phyloP scores from a whole-genome alignment of 805 yeast species.

The Yarrowia keelungensis region DNA sequence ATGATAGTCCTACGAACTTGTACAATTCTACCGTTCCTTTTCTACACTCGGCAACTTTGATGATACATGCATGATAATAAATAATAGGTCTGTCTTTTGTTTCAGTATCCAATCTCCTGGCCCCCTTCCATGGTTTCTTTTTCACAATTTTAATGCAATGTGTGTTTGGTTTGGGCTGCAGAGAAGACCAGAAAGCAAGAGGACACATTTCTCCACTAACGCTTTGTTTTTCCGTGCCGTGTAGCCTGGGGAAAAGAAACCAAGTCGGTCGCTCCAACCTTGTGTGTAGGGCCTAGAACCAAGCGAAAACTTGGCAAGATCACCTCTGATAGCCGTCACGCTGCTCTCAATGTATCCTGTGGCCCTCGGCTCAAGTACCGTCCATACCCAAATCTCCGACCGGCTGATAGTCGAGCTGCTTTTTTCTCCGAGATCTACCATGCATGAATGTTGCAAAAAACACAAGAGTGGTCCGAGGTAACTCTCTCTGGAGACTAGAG shows the following conservation, averaged over 20 bases:
- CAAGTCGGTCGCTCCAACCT: too few relatives aligned
- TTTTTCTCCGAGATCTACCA: slow-evolving; percentile 21
- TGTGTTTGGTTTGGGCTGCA: slow-evolving; percentile 31
- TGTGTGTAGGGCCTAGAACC: too few relatives aligned
- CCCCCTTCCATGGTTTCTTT: slow-evolving; percentile 26
- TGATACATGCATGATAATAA: slow-evolving; percentile 31
- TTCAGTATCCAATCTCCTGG: slow-evolving; percentile 8
- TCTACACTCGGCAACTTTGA: not conserved
- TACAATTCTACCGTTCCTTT: too few relatives aligned
- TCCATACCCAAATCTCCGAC: slow-evolving; percentile 7
- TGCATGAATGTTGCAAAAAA: slow-evolving; percentile 8
- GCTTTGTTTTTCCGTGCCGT: not conserved
- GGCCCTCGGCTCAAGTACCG: not conserved
- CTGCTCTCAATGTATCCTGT: not conserved
- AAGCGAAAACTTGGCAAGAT: too few relatives aligned
- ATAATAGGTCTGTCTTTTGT: slow-evolving; percentile 16
- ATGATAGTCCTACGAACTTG: too few relatives aligned
- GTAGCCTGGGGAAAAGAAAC: too few relatives aligned
- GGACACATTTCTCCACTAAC: slow-evolving; percentile 11
- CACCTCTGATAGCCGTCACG: too few relatives aligned
- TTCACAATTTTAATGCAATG: slow-evolving; percentile 29
- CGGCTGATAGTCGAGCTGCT: not conserved
- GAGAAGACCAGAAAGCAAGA: not conserved
- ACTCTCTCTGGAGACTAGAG: not conserved
- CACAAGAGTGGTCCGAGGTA: not conserved